Evolutionary conservation across 306 rosid species (phyloP).

Genomic region (Cucumis hystrix): DNA sequence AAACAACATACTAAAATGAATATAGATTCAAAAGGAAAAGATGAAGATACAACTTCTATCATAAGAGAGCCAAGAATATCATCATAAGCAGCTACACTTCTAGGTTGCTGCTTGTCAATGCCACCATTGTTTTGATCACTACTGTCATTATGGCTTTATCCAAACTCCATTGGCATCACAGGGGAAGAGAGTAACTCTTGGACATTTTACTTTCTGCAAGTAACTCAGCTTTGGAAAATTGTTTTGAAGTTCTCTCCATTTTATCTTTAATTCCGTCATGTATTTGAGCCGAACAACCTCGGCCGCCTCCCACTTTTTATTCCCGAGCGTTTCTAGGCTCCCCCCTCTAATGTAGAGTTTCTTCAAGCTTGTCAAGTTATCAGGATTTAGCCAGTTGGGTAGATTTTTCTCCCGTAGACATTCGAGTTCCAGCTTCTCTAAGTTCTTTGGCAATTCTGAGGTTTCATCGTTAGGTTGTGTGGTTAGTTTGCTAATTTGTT

Average conservation of each 20-base stretch:
- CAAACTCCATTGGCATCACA: conserved; percentile 18
- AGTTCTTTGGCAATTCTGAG: not conserved
- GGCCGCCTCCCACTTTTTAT: not conserved
- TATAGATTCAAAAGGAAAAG: not conserved
- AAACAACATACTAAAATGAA: not conserved
- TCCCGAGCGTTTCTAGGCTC: not conserved
- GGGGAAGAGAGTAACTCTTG: not conserved
- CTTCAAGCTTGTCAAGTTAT: not conserved
- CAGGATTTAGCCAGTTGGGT: conserved; percentile 11
- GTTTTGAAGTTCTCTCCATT: not conserved
- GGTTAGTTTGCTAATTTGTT: not conserved
- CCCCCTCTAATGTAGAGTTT: conserved; percentile 27
- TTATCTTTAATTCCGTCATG: not conserved
- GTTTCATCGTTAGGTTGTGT: not conserved
- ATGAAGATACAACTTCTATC: not conserved
- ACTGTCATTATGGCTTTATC: not conserved
- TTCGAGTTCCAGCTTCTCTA: conserved; percentile 16
- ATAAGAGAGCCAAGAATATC: not conserved
- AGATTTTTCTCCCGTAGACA: not conserved
- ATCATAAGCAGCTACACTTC: not conserved
- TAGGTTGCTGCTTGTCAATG: not conserved
- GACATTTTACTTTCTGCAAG: conserved; percentile 12
- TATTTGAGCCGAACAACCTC: conserved; percentile 16
- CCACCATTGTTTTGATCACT: not conserved
- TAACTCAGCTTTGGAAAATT: conserved; percentile 1